These are phyloP conservation scores for Lachancea waltii DNA, from an alignment of 805 yeast genomes.

Conservation along the genomic window DNA sequence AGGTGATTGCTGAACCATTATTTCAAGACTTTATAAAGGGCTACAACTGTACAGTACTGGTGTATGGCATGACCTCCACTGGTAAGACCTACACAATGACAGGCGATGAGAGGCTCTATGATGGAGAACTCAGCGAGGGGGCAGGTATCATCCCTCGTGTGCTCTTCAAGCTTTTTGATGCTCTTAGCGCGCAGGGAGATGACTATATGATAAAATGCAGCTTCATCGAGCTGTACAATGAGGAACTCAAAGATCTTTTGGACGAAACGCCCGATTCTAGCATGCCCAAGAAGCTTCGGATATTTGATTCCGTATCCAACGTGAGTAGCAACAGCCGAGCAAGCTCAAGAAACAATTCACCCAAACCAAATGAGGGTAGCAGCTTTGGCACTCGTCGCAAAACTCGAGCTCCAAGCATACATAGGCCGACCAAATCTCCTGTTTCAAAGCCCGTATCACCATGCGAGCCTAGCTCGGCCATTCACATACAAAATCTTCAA, in stretches of 20 bases:
- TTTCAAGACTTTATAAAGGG: slow-evolving; percentile 66
- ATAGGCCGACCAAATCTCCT: slow-evolving; percentile 2
- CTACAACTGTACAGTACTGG: slow-evolving; percentile 75
- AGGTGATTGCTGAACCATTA: slow-evolving; percentile 57
- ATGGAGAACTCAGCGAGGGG: slow-evolving; percentile 35
- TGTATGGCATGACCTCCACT: slow-evolving; percentile 90
- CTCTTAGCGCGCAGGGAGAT: slow-evolving; percentile 32
- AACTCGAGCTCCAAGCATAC: slow-evolving; percentile 3
- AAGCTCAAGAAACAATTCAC: slow-evolving; percentile 24
- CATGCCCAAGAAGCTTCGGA: slow-evolving; percentile 44
- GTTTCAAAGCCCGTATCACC: slow-evolving; percentile 1
- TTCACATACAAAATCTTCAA: slow-evolving; percentile 56
- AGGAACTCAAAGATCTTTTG: slow-evolving; percentile 70
- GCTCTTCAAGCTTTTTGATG: slow-evolving; percentile 48
- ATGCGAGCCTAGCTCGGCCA: slow-evolving; percentile 27
- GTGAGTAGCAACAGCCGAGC: slow-evolving; percentile 11
- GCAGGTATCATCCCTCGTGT: slow-evolving; percentile 68
- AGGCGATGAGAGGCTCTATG: slow-evolving; percentile 46
- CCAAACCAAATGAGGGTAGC: slow-evolving; percentile 11
- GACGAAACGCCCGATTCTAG: slow-evolving; percentile 26
- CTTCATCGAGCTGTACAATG: slow-evolving; percentile 81
- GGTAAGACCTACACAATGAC: slow-evolving; percentile 81
- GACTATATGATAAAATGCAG: slow-evolving; percentile 72
- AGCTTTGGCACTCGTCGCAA: slow-evolving; percentile 6
- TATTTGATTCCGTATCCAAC: slow-evolving; percentile 38